Conservation (phyloP, 1,284 basidiomycete species). For the Rhodotorula sp. region DNA sequence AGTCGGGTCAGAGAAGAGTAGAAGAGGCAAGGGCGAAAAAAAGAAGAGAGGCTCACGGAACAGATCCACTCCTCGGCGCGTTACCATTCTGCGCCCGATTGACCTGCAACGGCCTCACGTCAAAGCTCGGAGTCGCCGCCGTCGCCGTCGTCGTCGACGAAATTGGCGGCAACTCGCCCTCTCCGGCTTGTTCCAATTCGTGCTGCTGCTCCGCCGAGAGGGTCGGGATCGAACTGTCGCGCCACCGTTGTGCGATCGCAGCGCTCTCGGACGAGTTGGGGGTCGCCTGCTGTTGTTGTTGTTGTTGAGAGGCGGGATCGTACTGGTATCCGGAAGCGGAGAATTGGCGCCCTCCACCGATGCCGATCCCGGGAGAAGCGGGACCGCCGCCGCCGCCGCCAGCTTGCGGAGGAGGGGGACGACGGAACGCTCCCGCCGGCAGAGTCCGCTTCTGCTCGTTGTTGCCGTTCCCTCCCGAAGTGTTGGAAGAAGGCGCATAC, state of each 20-base stretch:
- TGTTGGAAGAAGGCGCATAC: neutral
- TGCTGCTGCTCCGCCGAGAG: neutral
- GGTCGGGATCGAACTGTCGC: constrained; percentile 6
- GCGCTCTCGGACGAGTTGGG: constrained; percentile 14
- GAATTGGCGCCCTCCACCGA: constrained; percentile 3
- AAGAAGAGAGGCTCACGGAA: constrained; percentile 14
- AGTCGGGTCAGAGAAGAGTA: neutral
- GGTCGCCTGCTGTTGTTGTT: neutral
- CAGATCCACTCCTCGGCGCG: constrained; percentile 5
- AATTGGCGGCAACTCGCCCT: neutral
- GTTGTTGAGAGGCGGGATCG: neutral
- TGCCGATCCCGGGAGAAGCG: neutral
- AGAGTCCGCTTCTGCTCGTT: constrained; percentile 23
- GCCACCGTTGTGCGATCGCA: constrained; percentile 16
- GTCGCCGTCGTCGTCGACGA: too few species aligned
- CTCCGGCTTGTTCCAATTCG: neutral
- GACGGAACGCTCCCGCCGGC: constrained; percentile 32
- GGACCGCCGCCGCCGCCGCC: neutral
- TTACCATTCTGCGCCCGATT: constrained; percentile 12
- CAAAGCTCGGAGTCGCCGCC: constrained; percentile 22
- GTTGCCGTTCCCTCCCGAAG: neutral
- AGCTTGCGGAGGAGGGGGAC: neutral
- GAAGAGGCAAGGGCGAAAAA: too few species aligned
- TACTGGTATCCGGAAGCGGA: constrained; percentile 16
- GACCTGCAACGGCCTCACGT: constrained; percentile 28